phyloP scores from a whole-genome alignment of 169 alveolate species.

The Plasmodium berghei region DNA sequence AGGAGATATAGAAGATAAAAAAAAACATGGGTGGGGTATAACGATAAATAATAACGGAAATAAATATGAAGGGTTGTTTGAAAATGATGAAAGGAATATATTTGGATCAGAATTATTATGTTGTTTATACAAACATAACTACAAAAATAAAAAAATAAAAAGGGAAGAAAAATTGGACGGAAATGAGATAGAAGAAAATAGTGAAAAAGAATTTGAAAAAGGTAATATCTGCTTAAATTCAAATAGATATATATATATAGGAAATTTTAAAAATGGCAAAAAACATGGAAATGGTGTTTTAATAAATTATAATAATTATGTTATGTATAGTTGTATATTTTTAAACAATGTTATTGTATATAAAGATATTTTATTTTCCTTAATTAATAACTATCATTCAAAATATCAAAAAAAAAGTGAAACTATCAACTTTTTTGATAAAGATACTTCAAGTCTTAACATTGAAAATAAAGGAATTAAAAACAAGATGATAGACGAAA shows the following conservation, averaged over 20 bases:
- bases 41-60: slow-evolving; percentile 79
- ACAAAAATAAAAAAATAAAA: slow-evolving; percentile 33
- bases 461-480: neutral
- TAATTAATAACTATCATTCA: slow-evolving; percentile 3
- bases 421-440: neutral
- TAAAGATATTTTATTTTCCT: slow-evolving; percentile 67
- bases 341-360: slow-evolving; percentile 47
- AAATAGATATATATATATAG: slow-evolving; percentile 74
- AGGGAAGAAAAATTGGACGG: slow-evolving; percentile 25
- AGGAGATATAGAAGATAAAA: slow-evolving; percentile 51
- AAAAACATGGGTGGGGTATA: slow-evolving; percentile 83
- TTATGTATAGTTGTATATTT: slow-evolving; percentile 76
- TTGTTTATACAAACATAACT: slow-evolving; percentile 65
- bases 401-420: slow-evolving; percentile 6
- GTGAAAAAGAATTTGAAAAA: slow-evolving; percentile 68
- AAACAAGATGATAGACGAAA: neutral
- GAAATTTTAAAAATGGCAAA: slow-evolving; percentile 77
- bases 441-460: neutral
- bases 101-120: slow-evolving; percentile 78
- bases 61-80: slow-evolving; percentile 81
- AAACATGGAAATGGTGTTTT: slow-evolving; percentile 80
- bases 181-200: slow-evolving; percentile 50
- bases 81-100: slow-evolving; percentile 77
- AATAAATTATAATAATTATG: slow-evolving; percentile 78
- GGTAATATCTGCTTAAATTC: slow-evolving; percentile 66